Base-by-base conservation (phyloP, 148 eudicot genomes). In the Amaranthus palmeri region DNA sequence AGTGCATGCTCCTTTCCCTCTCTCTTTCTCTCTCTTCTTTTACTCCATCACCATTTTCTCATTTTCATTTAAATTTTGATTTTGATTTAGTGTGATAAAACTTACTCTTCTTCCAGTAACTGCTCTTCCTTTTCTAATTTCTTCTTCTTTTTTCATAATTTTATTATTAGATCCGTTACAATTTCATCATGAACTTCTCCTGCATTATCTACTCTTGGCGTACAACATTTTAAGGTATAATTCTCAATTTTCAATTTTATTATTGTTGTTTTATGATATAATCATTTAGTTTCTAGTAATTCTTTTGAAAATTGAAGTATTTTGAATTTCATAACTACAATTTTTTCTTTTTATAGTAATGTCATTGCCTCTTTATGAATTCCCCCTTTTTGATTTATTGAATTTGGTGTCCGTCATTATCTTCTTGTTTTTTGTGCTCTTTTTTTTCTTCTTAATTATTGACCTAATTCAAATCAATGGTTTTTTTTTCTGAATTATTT, bases 1-100 rank as follows among this genome's bases (percentile, higher is more conserved):
- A 87, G 59, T 87, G 81, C 82, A 68, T 87, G 93, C 63, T 54
- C 69, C 62, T 69, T 68, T 56, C 65, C 73, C 65, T 47, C 43
- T 43, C 56, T 36, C 65, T 54, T 54, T 53, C 74, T 67, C 79
- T 75, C 77, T 58, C 77, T 36, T 70, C 57, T 2, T 53, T 70
- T 68, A 4, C 66, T 43, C 65, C 25, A 62, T 61, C 76, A 59
- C 76, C 6, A 60, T 25, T 52, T 3, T 11, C 13, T 53, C n/a
- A 8, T 11, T 63, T 64, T 41, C 6, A 40, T 10, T 52, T 40
- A 51, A 1, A 12, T 40, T 67, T 40, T 41, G 0, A 8, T 68
- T 52, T 68, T 68, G 18, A 51, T 51, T 51, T 41, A 67, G 15
- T 63, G 67, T 43, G 65, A 61, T 44, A 67, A 36, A 10, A 6